Evolutionary conservation across 2,329 filamentous ascomycete genomes (phyloP).

Genomic region (Colletotrichum horii): DNA sequence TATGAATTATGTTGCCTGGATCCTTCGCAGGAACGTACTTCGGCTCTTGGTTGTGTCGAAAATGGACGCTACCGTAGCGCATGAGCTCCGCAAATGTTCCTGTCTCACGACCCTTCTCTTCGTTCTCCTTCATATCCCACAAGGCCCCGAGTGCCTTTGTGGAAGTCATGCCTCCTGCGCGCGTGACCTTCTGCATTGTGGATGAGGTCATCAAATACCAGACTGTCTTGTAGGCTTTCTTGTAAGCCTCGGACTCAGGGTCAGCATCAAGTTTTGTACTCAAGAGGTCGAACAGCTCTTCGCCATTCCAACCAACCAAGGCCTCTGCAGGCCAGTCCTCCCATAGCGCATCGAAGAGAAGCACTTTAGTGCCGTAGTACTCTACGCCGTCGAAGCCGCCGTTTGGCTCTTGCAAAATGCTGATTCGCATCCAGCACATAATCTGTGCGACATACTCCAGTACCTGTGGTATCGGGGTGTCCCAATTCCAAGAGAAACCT

Average conservation of each 20-base stretch:
- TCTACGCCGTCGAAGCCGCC: conserved; percentile 28
- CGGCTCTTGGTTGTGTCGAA: neutral
- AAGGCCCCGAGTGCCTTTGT: neutral
- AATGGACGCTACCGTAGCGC: neutral
- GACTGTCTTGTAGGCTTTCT: neutral
- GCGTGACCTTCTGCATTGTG: conserved; percentile 8
- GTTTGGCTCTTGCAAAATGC: conserved; percentile 26
- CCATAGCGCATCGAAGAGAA: neutral
- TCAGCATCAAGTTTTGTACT: neutral
- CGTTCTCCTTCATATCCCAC: conserved; percentile 4
- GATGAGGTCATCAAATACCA: neutral
- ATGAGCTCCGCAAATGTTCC: conserved; percentile 5
- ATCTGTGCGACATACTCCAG: conserved; percentile 45
- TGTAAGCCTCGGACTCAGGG: neutral
- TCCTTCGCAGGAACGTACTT: neutral
- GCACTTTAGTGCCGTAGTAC: conserved; percentile 21
- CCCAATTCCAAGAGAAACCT: conserved; percentile 34
- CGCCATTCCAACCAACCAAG: conserved; percentile 1
- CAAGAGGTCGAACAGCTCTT: neutral
- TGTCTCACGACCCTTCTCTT: neutral
- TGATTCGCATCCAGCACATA: conserved; percentile 37
- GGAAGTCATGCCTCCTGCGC: neutral
- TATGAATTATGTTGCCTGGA: neutral
- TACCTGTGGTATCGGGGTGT: conserved; percentile 29
- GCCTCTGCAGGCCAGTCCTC: neutral